A percentile compares a stretch with the other conserved stretches of the same genome.
Conservation (phyloP, 2,329 filamentous ascomycete genomes). For the Verruconis gallopava region DNA sequence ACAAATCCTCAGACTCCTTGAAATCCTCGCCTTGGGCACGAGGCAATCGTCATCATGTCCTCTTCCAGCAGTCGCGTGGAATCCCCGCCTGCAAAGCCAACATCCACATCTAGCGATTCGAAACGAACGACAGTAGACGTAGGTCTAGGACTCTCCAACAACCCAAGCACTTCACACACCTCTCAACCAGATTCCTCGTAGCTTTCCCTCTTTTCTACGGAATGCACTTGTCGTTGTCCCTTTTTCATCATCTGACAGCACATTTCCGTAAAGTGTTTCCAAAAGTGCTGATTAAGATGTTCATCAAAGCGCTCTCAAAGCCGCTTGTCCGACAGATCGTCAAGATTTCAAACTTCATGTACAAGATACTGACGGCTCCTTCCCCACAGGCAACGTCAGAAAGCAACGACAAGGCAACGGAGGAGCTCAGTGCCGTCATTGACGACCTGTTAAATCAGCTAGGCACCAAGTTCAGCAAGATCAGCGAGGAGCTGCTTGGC, state of each 20-base stretch:
- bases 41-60: background rate
- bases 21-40: too few species aligned
- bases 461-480: constrained; percentile 70
- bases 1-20: too few species aligned
- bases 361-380: background rate
- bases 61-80: background rate
- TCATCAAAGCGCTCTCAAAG: background rate
- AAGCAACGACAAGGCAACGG: constrained; percentile 34
- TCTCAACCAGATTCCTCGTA: too few species aligned
- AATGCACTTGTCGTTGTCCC: background rate
- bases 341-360: background rate
- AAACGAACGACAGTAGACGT: too few species aligned
- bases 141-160: too few species aligned
- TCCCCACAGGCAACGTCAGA: background rate
- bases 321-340: background rate
- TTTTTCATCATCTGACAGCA: background rate
- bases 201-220: too few species aligned
- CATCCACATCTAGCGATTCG: too few species aligned
- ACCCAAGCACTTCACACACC: too few species aligned
- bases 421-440: constrained; percentile 63
- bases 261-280: background rate
- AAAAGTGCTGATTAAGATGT: background rate
- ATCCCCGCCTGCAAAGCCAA: background rate
- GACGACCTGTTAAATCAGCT: constrained; percentile 79
- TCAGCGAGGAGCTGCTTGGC: constrained; percentile 76